Conservation (phyloP, 108 stramenopile genomes). For the Chaetoceros tenuissimus region DNA sequence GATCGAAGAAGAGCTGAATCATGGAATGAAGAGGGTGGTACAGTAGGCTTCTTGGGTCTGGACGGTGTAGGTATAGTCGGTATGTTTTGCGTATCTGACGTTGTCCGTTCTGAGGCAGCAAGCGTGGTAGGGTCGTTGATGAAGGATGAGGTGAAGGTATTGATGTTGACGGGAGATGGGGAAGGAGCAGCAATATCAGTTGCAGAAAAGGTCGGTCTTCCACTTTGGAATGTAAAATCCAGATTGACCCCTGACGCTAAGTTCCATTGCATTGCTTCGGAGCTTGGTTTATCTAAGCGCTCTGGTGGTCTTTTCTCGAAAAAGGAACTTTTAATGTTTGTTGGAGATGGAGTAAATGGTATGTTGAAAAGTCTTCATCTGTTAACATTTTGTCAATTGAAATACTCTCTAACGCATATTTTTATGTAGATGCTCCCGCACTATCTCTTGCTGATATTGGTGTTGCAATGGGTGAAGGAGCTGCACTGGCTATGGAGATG, state of each 20-base stretch:
- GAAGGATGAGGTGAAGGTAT: conserved; percentile 57
- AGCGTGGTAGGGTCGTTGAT: conserved; percentile 40
- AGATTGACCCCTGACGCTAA: conserved; percentile 81
- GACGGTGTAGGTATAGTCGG: conserved; percentile 65
- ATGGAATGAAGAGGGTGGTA: conserved; percentile 65
- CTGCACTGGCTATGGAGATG: conserved; percentile 94
- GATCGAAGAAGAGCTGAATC: conserved; percentile 16
- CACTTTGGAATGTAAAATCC: conserved; percentile 33
- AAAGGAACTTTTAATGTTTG: conserved; percentile 32
- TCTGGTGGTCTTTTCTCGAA: conserved; percentile 4
- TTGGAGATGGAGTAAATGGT: conserved; percentile 92
- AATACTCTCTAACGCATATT: too few species aligned
- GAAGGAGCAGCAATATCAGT: conserved; percentile 86
- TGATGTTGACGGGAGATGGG: conserved; percentile 98
- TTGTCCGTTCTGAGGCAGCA: conserved; percentile 58
- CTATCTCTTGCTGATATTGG: conserved; percentile 91
- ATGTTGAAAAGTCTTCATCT: too few species aligned
- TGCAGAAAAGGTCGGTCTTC: conserved; percentile 68
- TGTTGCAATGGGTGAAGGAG: conserved; percentile 95
- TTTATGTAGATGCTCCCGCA: conserved; percentile 75
- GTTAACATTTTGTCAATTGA: too few species aligned
- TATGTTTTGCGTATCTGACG: conserved; percentile 67
- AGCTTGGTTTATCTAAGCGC: neutral
- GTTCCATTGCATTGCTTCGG: conserved; percentile 42
- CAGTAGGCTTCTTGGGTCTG: conserved; percentile 77